A percentile compares a stretch with the other conserved stretches of the same genome.
Conservation (phyloP, 352 stramenopile species). For the Plasmopara halstedii region DNA sequence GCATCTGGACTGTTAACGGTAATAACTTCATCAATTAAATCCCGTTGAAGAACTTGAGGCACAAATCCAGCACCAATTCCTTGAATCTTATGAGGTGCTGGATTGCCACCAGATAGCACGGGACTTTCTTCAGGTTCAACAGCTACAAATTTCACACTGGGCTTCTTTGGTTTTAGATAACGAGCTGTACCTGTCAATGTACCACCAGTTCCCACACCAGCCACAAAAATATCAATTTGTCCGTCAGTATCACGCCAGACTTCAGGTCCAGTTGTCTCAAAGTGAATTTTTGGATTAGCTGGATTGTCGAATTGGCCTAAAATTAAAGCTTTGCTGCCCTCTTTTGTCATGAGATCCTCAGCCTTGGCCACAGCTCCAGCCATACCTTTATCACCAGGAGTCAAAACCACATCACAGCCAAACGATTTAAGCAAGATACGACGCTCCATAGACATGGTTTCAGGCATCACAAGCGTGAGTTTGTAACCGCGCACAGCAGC, state of each 20-base stretch:
- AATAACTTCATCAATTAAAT: conserved; percentile 87
- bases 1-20: conserved; percentile 71
- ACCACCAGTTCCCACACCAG: conserved; percentile 79
- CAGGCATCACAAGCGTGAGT: conserved; percentile 93
- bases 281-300: conserved; percentile 93
- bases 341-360: conserved; percentile 68
- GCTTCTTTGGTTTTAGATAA: conserved; percentile 86
- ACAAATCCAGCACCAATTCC: conserved; percentile 82
- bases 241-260: conserved; percentile 87
- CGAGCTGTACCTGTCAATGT: conserved; percentile 80
- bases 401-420: conserved; percentile 88
- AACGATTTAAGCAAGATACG: conserved; percentile 93
- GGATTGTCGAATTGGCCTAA: conserved; percentile 96
- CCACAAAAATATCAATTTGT: conserved; percentile 84
- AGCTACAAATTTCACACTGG: conserved; percentile 69
- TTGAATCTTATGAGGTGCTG: conserved; percentile 81
- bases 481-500: conserved; percentile 86
- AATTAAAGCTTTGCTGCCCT: conserved; percentile 60
- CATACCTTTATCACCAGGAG: conserved; percentile 80
- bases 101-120: conserved; percentile 76
- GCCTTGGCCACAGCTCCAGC: conserved; percentile 71
- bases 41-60: conserved; percentile 65
- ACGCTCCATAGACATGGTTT: conserved; percentile 94
- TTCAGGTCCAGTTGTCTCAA: conserved; percentile 81
- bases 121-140: conserved; percentile 81